Base-by-base conservation (phyloP, 148 eudicot genomes). In the Drosera capensis region DNA sequence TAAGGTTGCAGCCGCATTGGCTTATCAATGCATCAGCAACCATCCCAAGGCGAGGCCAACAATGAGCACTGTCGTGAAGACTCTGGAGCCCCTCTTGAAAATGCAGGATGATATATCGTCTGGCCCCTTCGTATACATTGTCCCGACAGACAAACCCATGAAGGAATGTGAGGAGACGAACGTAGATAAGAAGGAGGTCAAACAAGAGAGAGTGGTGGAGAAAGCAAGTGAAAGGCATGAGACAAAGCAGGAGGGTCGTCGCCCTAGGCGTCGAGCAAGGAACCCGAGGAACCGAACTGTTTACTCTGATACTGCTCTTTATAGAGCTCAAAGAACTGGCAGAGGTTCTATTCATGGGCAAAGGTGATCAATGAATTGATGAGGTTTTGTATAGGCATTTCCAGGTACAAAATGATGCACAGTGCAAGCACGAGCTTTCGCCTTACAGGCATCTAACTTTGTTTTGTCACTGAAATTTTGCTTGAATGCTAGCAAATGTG, bases 21-120 rank as follows among this genome's bases (percentile, higher is more conserved):
- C 83, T 7, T 54, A 72, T 21, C 83, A 63, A 21, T 77, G 83
- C 70, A 25, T 77, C 22, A 77, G 73, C 66, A 54, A 68, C 48
- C 56, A 59, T 3, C 43, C 83, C 0, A 77, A 77, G 65, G 24
- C 49, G 3, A 55, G 83, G 44, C 83, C 83, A 11, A 43, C 59
- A 1, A 77, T 77, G 78, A 50, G 70, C 14, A n/a, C 34, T 1
- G 83, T 72, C 45, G 67, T 72, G 6, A 45, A 63, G 49, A 69
- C 59, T 12, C 23, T 77, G 51, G 75, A 63, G 58, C 54, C 70
- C 0, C 19, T 72, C 30, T 20, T 57, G 51, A 51, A 63, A 14
- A 43, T 63, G 51, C 31, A 66, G 21, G 76, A 49, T 36, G 76
- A 59, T 40, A 45, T 54, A 7, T 55, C 57, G 25, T 24, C 25